Percentiles rank a stretch among this genome's conserved stretches.
Evolutionary conservation across 257 asterid genomes (phyloP).

Genomic region (Craterostigma plantagineum): DNA sequence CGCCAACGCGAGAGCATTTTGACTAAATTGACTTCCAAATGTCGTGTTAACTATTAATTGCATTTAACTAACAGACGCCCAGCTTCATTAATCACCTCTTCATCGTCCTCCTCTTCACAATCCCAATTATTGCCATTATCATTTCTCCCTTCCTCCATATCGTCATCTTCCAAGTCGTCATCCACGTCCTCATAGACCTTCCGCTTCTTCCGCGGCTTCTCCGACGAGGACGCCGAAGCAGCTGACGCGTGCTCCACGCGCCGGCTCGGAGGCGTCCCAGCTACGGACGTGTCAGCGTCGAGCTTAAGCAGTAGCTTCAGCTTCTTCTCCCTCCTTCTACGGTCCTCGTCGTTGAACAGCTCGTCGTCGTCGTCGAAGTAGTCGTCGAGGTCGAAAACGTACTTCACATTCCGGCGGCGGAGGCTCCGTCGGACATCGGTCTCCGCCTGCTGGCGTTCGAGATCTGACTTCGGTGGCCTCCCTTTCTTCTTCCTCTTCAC

Average conservation of each 20-base stretch:
- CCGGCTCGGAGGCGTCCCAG: constrained; percentile 14
- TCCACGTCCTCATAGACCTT: constrained; percentile 26
- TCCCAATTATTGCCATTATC: constrained; percentile 14
- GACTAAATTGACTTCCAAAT: no score
- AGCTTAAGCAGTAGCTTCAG: constrained; percentile 51
- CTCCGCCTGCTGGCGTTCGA: constrained; percentile 18
- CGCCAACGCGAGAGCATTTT: no score
- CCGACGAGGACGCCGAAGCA: constrained; percentile 23
- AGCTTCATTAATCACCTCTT: no score
- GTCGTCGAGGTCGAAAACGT: constrained; percentile 84
- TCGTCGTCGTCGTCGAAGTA: constrained; percentile 92
- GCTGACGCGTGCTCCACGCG: constrained; percentile 40
- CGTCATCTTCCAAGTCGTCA: constrained; percentile 14
- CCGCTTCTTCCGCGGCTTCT: constrained; percentile 55
- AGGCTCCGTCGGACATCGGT: constrained; percentile 64
- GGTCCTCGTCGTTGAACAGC: constrained; percentile 59
- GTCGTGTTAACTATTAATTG: no score
- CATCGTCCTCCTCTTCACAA: no score
- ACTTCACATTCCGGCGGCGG: constrained; percentile 83
- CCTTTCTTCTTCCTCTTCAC: constrained; percentile 85
- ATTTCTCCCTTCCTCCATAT: constrained; percentile 17
- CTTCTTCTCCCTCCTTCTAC: constrained; percentile 60
- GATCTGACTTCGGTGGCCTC: constrained; percentile 69
- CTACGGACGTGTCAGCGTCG: constrained; percentile 15
- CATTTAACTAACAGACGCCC: constrained; percentile 14